These are phyloP conservation scores for Kodamaea laetipori DNA, from an alignment of 805 yeast species.

Conservation along the genomic window DNA sequence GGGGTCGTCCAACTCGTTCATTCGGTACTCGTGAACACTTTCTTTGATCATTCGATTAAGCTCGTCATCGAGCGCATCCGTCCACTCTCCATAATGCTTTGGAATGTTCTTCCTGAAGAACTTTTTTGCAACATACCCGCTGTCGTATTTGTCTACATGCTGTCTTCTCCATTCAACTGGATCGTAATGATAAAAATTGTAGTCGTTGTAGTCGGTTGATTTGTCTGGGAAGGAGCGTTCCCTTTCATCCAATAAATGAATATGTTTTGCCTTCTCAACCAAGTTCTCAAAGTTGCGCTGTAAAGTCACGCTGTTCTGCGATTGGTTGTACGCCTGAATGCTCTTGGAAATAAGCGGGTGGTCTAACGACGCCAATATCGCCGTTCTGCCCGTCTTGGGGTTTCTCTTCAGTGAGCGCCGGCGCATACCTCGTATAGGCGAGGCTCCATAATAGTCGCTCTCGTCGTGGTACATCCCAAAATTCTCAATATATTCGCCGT, in stretches of 20 bases:
- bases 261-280: slow-evolving; percentile 6
- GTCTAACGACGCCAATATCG: slow-evolving; percentile 12
- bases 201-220: background rate
- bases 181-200: slow-evolving; percentile 8
- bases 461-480: slow-evolving; percentile 5
- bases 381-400: slow-evolving; percentile 8
- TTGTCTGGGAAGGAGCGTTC: slow-evolving; percentile 2
- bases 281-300: slow-evolving; percentile 3
- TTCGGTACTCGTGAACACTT: slow-evolving; percentile 5
- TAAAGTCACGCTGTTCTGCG: slow-evolving; percentile 5
- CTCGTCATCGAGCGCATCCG: slow-evolving; percentile 13
- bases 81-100: slow-evolving; percentile 12
- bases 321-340: slow-evolving; percentile 13
- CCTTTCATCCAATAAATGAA: slow-evolving; percentile 1
- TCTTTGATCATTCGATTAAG: slow-evolving; percentile 10
- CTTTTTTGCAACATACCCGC: slow-evolving; percentile 8
- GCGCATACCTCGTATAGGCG: slow-evolving; percentile 7
- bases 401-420: background rate
- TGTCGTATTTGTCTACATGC: slow-evolving; percentile 4
- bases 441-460: background rate
- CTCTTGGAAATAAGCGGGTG: slow-evolving; percentile 13
- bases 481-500: slow-evolving; percentile 8
- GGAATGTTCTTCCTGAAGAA: slow-evolving; percentile 9
- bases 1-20: slow-evolving; percentile 7
- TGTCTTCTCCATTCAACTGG: slow-evolving; percentile 10